phyloP scores from a whole-genome alignment of 2,329 filamentous ascomycete species.

The Chrysosphaeria jannelii region DNA sequence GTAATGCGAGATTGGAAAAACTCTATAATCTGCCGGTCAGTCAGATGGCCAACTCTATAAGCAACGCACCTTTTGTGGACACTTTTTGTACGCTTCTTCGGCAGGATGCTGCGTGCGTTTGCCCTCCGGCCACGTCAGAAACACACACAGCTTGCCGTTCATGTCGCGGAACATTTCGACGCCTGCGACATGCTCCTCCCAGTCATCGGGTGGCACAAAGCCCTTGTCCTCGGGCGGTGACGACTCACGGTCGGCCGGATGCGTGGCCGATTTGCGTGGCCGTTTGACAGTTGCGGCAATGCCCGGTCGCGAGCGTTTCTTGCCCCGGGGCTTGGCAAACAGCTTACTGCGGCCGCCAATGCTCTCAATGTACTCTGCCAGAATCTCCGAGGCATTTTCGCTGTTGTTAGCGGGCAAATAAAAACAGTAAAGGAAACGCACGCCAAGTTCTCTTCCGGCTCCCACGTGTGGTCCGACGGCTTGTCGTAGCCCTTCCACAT shows the following conservation, averaged over 20 bases:
- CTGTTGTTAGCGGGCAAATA: constrained; percentile 8
- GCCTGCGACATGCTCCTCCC: constrained; percentile 41
- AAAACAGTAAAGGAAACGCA: constrained; percentile 7
- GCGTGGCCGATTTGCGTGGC: constrained; percentile 15
- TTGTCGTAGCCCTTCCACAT: constrained; percentile 59
- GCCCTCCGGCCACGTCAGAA: constrained; percentile 43
- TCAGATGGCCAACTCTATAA: background rate
- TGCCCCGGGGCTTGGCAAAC: constrained; percentile 18
- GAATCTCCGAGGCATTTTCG: constrained; percentile 24
- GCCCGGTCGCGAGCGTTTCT: constrained; percentile 25
- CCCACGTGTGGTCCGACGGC: constrained; percentile 45
- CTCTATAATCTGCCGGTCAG: constrained; percentile 21
- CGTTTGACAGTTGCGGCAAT: constrained; percentile 14
- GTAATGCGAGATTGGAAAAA: constrained; percentile 28
- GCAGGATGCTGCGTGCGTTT: constrained; percentile 46
- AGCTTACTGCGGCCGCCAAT: constrained; percentile 33
- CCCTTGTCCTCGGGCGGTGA: constrained; percentile 12
- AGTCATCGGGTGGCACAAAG: constrained; percentile 45
- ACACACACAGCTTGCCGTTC: constrained; percentile 29
- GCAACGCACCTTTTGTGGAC: constrained; percentile 36
- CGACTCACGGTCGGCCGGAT: constrained; percentile 18
- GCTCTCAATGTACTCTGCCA: constrained; percentile 29
- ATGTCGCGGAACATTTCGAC: constrained; percentile 47
- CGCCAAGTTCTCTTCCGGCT: constrained; percentile 40
- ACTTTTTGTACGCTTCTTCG: constrained; percentile 37